Conservation (phyloP, 1,139 yeast genomes). For the Yamadazyma oceani region DNA sequence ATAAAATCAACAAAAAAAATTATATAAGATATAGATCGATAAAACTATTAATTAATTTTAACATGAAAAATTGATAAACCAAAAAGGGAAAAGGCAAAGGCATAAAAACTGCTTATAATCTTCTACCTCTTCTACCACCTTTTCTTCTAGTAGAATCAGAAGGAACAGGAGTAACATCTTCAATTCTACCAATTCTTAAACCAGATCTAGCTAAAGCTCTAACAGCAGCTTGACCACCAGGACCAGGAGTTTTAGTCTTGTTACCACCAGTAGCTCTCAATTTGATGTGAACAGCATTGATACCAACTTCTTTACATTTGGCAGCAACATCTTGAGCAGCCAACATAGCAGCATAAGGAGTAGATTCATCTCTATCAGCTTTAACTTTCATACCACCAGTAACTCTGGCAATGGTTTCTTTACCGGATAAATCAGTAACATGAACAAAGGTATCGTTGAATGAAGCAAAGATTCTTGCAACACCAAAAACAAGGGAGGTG, state of each 20-base stretch:
- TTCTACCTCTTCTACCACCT: constrained; percentile 99
- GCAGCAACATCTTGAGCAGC: constrained; percentile 99
- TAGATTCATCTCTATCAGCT: constrained; percentile 99
- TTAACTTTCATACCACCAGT: constrained; percentile 99
- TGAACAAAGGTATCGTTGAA: constrained; percentile 99
- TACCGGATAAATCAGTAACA: constrained; percentile 99
- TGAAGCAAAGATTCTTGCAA: constrained; percentile 99
- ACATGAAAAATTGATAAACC: constrained; percentile 7
- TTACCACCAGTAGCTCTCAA: constrained; percentile 99
- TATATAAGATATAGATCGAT: constrained; percentile 7
- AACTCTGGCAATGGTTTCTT: constrained; percentile 99
- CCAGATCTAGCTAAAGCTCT: constrained; percentile 99
- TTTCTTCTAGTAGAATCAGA: constrained; percentile 99
- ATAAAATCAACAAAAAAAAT: constrained; percentile 14
- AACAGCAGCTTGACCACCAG: constrained; percentile 99
- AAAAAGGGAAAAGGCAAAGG: background rate
- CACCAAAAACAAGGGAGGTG: constrained; percentile 98
- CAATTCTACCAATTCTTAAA: constrained; percentile 99
- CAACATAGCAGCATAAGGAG: constrained; percentile 99
- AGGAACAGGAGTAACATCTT: constrained; percentile 99
- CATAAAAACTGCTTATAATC: constrained; percentile 60
- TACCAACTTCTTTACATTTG: constrained; percentile 99
- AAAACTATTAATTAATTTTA: constrained; percentile 16
- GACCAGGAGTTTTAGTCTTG: constrained; percentile 99
- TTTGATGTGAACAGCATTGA: constrained; percentile 99